phyloP scores from a whole-genome alignment of 495 filamentous ascomycete species.

The Zalerion maritima region DNA sequence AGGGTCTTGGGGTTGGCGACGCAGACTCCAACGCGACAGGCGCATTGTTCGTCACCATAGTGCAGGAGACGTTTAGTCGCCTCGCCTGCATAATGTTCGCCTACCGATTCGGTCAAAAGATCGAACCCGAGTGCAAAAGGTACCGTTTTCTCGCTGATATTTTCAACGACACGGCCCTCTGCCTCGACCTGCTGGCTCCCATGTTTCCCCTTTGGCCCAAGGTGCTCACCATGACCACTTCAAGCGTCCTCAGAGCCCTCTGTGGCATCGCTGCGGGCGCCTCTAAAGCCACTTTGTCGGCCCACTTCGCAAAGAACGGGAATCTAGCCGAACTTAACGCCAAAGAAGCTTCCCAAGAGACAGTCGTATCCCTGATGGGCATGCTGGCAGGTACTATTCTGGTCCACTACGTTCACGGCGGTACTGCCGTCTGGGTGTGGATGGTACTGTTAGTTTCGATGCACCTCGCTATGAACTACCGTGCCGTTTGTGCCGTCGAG shows the following conservation, averaged over 20 bases:
- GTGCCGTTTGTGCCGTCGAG: conserved; percentile 67
- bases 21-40: conserved; percentile 70
- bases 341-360: conserved; percentile 93
- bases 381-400: conserved; percentile 79
- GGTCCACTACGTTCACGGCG: conserved; percentile 57
- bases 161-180: conserved; percentile 83
- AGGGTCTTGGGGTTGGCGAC: conserved; percentile 89
- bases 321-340: conserved; percentile 91
- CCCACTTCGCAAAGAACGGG: conserved; percentile 79
- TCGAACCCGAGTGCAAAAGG: conserved; percentile 89
- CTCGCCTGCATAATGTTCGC: conserved; percentile 88
- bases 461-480: conserved; percentile 73
- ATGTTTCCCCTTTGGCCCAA: conserved; percentile 54
- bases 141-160: conserved; percentile 84
- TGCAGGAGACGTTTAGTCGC: conserved; percentile 73
- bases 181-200: conserved; percentile 78
- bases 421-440: conserved; percentile 57
- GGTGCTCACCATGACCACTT: conserved; percentile 55
- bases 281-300: conserved; percentile 79
- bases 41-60: conserved; percentile 70
- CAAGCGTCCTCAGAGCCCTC: conserved; percentile 63
- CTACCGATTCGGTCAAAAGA: conserved; percentile 65
- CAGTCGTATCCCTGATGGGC: conserved; percentile 75
- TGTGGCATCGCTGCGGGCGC: conserved; percentile 85
- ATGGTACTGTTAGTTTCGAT: conserved; percentile 55